Conservation (phyloP, 2,329 filamentous ascomycete genomes). For the Cercospora beticola region DNA sequence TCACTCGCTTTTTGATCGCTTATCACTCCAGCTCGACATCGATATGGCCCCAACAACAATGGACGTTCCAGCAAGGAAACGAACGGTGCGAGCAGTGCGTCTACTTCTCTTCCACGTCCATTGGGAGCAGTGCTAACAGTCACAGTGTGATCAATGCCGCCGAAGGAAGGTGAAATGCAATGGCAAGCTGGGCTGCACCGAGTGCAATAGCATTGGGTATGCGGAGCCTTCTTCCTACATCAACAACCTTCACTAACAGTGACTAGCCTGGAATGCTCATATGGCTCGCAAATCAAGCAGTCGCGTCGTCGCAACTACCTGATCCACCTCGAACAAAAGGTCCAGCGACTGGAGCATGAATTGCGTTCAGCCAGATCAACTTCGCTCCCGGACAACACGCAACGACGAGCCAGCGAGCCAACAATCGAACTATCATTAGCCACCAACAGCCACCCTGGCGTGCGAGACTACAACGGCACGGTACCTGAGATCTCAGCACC, state of each 20-base stretch:
- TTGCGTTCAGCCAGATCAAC: not conserved
- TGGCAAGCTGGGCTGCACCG: constrained; percentile 17
- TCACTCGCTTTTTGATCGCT: not conserved
- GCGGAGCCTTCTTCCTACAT: not conserved
- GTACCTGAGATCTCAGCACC: not conserved
- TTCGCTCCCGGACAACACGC: not conserved
- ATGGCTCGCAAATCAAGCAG: constrained; percentile 19
- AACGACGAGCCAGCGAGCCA: not conserved
- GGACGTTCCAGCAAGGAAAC: constrained; percentile 14
- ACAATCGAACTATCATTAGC: not conserved
- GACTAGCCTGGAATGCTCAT: constrained; percentile 17
- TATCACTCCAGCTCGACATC: not conserved
- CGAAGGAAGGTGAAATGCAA: constrained; percentile 21
- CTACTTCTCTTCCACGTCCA: not conserved
- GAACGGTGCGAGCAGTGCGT: constrained; percentile 21
- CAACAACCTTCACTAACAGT: not conserved
- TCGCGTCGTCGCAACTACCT: constrained; percentile 15
- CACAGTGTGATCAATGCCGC: constrained; percentile 20
- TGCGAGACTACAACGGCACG: constrained; percentile 5
- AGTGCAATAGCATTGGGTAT: constrained; percentile 16
- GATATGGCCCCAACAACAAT: constrained; percentile 10
- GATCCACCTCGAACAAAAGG: constrained; percentile 17
- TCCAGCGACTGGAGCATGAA: constrained; percentile 14
- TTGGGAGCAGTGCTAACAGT: not conserved
- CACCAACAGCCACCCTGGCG: not conserved